Base-by-base conservation (phyloP, 2,329 filamentous ascomycete genomes). In the Colletotrichum gloeosporioides region DNA sequence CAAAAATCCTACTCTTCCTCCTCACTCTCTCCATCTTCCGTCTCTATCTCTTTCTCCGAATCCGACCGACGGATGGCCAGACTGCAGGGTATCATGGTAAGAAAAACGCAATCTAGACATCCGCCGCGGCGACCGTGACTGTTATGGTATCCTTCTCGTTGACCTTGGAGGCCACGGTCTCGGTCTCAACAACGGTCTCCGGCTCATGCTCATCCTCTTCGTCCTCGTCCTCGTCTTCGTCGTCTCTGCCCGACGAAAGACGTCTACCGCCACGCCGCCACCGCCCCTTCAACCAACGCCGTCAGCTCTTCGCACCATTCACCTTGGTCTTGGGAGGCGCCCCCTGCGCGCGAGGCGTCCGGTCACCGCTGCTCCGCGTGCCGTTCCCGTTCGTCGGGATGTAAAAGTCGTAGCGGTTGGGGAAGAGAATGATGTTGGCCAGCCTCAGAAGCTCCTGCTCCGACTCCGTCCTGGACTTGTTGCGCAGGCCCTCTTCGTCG, bases 381-480 rank as follows among this genome's bases (percentile, higher is more conserved):
- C 77, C 77, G 49, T 64, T 75, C 8, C 77, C 77, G 49, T 64
- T 75, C 8, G 65, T 65, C 12, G 77, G 77, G 7, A 78, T 78
- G 49, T 78, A 78, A 71, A 78, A 78, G 73, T 78, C 77, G 62
- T 78, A 78, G 22, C 77, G 75, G 57, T 64, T 71, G n/a, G 89
- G 89, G 77, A 91, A 91, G 32, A 91, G 81, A 69, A 92, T 91
- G 70, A 90, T 90, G 79, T 91, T 91, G 27, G 89, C 89, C 49
- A 91, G 82, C 49, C 88, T 82, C 15, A 90, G 86, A 1, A 91
- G 87, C 79, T 91, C 89, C 4, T 87, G 86, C 82, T 91, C 89
- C 4, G 87, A 88, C 31, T 85, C 82, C 12, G 84, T 85, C 25
- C 80, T 68, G 15, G 79, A 81, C 69, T 77, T 80, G 44, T 79